Conservation (phyloP, 108 stramenopile species). For the Nannochloropsis granulata region DNA sequence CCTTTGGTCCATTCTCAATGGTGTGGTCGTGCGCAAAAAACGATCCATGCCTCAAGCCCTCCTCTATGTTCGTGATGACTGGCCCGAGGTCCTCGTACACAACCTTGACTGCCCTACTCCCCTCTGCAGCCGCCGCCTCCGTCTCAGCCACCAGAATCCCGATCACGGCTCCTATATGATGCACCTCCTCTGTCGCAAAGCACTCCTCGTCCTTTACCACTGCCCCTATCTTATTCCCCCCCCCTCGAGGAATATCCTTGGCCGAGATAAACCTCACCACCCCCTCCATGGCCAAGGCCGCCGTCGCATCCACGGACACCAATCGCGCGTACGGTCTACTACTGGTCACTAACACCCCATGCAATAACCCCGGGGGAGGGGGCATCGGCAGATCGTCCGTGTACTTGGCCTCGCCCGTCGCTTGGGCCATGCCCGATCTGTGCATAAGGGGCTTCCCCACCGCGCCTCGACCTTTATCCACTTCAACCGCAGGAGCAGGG, state of each 20-base stretch:
- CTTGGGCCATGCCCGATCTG: slow-evolving; percentile 64
- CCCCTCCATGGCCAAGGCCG: slow-evolving; percentile 53
- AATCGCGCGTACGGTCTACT: slow-evolving; percentile 49
- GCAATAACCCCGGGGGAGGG: slow-evolving; percentile 50
- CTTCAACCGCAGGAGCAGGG: neutral
- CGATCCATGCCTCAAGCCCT: slow-evolving; percentile 46
- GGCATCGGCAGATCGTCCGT: slow-evolving; percentile 64
- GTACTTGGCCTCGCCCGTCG: slow-evolving; percentile 78
- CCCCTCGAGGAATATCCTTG: slow-evolving; percentile 55
- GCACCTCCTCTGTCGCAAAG: slow-evolving; percentile 32
- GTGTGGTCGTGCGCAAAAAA: slow-evolving; percentile 35
- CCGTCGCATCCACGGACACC: slow-evolving; percentile 44
- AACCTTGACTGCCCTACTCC: slow-evolving; percentile 53
- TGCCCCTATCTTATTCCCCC: slow-evolving; percentile 61
- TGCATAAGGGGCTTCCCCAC: slow-evolving; percentile 62
- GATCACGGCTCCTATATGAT: slow-evolving; percentile 58
- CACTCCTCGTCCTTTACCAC: slow-evolving; percentile 62
- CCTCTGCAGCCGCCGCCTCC: slow-evolving; percentile 58
- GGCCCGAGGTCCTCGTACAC: slow-evolving; percentile 42
- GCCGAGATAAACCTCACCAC: slow-evolving; percentile 54
- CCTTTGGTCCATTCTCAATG: slow-evolving; percentile 51
- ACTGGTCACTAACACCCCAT: slow-evolving; percentile 60
- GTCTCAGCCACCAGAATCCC: slow-evolving; percentile 57
- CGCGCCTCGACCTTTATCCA: neutral
- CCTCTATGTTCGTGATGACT: slow-evolving; percentile 26